These are phyloP conservation scores for Sphagnum magellanicum DNA, from an alignment of 228 moss, liverwort and hornwort species.

Conservation along the genomic window DNA sequence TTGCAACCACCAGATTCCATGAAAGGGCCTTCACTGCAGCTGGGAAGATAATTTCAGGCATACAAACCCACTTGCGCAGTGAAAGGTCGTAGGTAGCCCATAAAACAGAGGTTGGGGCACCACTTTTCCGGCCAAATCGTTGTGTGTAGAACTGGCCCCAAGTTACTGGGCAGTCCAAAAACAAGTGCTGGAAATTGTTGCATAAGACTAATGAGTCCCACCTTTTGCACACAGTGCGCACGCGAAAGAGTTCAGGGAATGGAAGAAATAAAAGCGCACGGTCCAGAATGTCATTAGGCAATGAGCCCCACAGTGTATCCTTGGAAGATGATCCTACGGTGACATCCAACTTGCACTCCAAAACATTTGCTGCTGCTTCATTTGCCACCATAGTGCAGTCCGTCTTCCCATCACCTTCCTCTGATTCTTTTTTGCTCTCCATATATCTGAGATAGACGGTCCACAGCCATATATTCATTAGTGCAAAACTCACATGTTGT, in stretches of 20 bases:
- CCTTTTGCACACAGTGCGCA: conserved; percentile 35
- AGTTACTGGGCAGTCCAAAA: background rate
- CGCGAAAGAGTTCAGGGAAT: conserved; percentile 22
- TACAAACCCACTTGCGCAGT: conserved; percentile 15
- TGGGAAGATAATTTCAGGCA: conserved; percentile 27
- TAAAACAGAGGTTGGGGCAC: conserved; percentile 5
- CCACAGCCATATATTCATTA: no score
- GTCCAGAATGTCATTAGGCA: conserved; percentile 32
- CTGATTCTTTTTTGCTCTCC: no score
- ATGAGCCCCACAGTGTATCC: conserved; percentile 21
- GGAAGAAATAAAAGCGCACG: conserved; percentile 24
- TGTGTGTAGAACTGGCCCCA: conserved; percentile 31
- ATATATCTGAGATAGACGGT: no score
- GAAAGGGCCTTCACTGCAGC: background rate
- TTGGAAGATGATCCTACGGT: background rate
- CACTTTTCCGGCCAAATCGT: conserved; percentile 38
- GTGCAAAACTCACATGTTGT: no score
- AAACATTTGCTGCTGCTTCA: no score
- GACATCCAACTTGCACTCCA: background rate
- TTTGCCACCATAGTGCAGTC: no score
- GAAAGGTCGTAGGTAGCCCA: conserved; percentile 28
- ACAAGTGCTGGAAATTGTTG: conserved; percentile 19
- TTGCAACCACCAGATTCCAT: conserved; percentile 40
- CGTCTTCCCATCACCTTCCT: no score
- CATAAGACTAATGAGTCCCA: conserved; percentile 28